Evolutionary conservation across 441 rosid genomes (phyloP), one percentile per base, ranked within the genome.

Genomic region (Croton setiger): DNA sequence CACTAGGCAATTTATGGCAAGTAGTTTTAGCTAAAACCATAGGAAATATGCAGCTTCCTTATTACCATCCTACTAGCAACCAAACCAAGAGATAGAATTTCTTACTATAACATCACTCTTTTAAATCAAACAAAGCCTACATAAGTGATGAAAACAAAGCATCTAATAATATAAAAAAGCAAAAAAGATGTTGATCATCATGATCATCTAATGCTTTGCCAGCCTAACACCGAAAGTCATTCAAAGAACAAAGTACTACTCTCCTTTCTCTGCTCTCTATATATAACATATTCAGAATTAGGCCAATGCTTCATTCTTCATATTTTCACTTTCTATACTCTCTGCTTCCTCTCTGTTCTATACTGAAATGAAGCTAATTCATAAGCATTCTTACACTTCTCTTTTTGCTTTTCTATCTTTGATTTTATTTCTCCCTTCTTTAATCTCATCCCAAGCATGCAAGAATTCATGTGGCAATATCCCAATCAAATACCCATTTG

Each of bases 401-500:
- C 56, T 76, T 58, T 60, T 73, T 60, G 45, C 60, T 70, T 60
- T 68, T 74, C 41, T 83, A 72, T 53, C 64, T 72, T 37, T 77
- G 54, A 17, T 74, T 47, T 21, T 18, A 18, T 0, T 64, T 21
- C 64, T 87, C 55, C 79, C 87, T 63, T 78, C 75, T 60, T 54
- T 62, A 10, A 79, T 74, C 78, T 78, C 82, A 2, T 80, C 95
- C 45, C 98, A 86, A 66, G 64, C 86, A 8, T 93, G 97, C 79
- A 84, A 83, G n/a, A 84, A 81, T 64, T 76, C 84, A 54, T 91
- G 98, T 12, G 95, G 92, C 47, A 77, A 74, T 51, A 78, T 79
- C 60, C 87, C 83, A 56, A 74, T 93, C 61, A 85, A 78, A 27
- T 91, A 88, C 79, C 98, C 98, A 4, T 88, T 93, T 8, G 93